Base-by-base conservation (phyloP, 2,329 filamentous ascomycete genomes). In the Sarocladium brachiariae region DNA sequence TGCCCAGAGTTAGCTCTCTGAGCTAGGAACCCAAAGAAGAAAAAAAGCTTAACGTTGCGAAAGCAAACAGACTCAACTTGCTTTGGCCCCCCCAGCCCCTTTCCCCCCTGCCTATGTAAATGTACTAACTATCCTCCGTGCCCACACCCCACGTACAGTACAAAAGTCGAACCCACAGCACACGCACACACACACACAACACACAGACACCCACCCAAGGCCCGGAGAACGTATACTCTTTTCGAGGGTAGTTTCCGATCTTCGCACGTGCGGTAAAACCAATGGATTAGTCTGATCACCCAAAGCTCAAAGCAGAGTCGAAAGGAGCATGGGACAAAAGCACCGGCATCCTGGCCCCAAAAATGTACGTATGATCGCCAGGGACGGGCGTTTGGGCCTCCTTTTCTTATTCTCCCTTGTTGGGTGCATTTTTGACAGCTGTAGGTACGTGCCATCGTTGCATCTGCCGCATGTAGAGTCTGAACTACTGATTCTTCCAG, bases 151-250 rank as follows among this genome's bases (percentile, higher is more conserved):
- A n/a, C n/a, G n/a, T n/a, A n/a, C n/a, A n/a, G n/a, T 43, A 21
- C 13, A 13, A 31, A 31, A 14, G 18, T 9, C 14, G 14, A 24
- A 9, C 25, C 25, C 43, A 31, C 43, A 24, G 25, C 25, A 47
- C 43, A 19, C 25, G 33, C 24, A 14, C 24, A 10, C 25, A 33
- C 16, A 21, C 8, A 13, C 43, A 45, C 39, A 8, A 45, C 23
- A n/a, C 19, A 21, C n/a, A 19, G 4, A 13, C 19, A 10, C 39
- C 39, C 25, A 16, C 39, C 25, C 27, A 47, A 47, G 43, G 31
- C 43, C 43, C 43, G 43, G 43, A 47, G 43, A 47, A 47, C 43
- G 43, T 16, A 47, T 47, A 47, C 43, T 47, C 43, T 33, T 47
- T 47, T 47, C 43, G 43, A 47, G 43, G 27, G 43, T 47, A 23